Evolutionary conservation across 148 eudicot species (phyloP).

Genomic region (Heliosperma pusillum): DNA sequence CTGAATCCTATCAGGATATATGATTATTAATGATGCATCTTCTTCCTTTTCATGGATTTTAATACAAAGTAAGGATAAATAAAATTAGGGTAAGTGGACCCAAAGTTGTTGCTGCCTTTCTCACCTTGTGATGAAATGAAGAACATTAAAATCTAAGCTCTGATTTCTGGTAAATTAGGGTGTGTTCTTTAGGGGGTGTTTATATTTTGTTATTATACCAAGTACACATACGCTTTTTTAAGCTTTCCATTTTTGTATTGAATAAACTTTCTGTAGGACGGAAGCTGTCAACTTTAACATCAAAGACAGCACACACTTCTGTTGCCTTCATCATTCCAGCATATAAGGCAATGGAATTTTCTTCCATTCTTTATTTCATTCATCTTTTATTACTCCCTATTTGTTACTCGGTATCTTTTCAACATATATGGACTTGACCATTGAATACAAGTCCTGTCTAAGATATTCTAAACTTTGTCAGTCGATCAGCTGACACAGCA

Average conservation of each 20-base stretch:
- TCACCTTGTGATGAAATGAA: not conserved
- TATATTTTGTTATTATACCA: not conserved
- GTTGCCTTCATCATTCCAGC: slow-evolving; percentile 32
- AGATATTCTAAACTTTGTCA: too few species aligned
- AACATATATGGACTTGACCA: too few species aligned
- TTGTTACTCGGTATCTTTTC: too few species aligned
- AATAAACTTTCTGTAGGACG: slow-evolving; percentile 16
- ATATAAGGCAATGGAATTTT: slow-evolving; percentile 13
- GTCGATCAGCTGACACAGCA: too few species aligned
- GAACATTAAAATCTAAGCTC: slow-evolving; percentile 29
- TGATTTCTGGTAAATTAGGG: slow-evolving; percentile 26
- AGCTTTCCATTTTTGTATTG: slow-evolving; percentile 11
- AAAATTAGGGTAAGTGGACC: slow-evolving; percentile 16
- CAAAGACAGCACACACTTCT: slow-evolving; percentile 25
- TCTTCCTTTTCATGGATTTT: slow-evolving; percentile 12
- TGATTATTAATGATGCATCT: slow-evolving; percentile 22
- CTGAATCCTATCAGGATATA: slow-evolving; percentile 18
- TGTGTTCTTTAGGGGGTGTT: slow-evolving; percentile 30
- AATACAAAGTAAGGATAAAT: slow-evolving; percentile 1
- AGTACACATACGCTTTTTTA: slow-evolving; percentile 21
- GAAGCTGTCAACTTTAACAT: slow-evolving; percentile 27
- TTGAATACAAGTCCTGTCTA: too few species aligned
- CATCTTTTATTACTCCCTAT: too few species aligned
- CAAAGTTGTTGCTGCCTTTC: not conserved
- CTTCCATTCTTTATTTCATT: not conserved